Percentiles rank a stretch among this genome's conserved stretches.
These are phyloP conservation scores for Alternaria arbusti DNA, from an alignment of 2,329 filamentous ascomycete genomes.

Conservation along the genomic window DNA sequence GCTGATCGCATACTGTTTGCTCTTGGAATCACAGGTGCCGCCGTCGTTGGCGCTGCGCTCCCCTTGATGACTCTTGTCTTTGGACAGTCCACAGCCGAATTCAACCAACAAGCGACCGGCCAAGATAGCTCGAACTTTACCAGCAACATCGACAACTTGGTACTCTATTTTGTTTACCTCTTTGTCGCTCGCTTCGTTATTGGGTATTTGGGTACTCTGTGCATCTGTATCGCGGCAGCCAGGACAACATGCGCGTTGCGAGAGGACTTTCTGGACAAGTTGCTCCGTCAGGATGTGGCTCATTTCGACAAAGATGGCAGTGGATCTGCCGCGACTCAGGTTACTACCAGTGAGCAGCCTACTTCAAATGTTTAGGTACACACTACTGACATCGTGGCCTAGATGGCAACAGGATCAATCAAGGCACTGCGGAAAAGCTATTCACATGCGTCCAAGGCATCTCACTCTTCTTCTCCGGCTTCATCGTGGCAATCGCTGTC, in stretches of 20 bases:
- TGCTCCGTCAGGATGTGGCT: constrained; percentile 39
- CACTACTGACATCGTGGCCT: neutral
- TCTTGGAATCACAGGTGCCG: constrained; percentile 50
- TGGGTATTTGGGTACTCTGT: constrained; percentile 73
- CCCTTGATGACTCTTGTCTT: constrained; percentile 71
- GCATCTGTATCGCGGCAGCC: constrained; percentile 73
- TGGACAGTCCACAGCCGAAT: constrained; percentile 22
- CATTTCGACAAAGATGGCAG: constrained; percentile 27
- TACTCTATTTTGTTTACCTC: constrained; percentile 36
- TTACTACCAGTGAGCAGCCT: constrained; percentile 12
- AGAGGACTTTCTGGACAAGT: constrained; percentile 66
- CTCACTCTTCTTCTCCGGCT: constrained; percentile 74
- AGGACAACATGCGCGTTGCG: constrained; percentile 49
- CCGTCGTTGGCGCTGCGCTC: constrained; percentile 72
- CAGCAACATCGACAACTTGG: constrained; percentile 14
- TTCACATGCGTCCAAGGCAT: constrained; percentile 50
- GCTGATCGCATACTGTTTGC: constrained; percentile 6
- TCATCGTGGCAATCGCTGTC: constrained; percentile 86
- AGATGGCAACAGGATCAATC: constrained; percentile 21
- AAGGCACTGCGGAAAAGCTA: constrained; percentile 38
- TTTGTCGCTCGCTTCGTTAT: constrained; percentile 63
- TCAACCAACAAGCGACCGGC: constrained; percentile 16
- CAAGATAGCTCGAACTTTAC: constrained; percentile 9
- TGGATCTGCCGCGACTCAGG: constrained; percentile 23
- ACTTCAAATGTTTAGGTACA: neutral